Evolutionary conservation across 176 grass and related monocot genomes (phyloP), one percentile per base, ranked within the genome.

Genomic region (Dactylis glomerata): DNA sequence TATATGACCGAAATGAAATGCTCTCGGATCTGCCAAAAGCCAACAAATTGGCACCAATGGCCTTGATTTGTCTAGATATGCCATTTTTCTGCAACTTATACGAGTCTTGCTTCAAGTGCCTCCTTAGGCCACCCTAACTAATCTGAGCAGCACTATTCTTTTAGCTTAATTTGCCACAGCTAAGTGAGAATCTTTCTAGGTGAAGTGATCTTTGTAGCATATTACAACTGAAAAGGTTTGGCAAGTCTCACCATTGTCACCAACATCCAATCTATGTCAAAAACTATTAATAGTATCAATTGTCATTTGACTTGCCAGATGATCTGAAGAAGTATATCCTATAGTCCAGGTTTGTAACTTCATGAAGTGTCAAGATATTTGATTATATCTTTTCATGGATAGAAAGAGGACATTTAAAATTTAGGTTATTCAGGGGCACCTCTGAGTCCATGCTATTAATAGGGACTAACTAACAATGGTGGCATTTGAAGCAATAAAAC

Each of bases 41-140:
- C 30, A 38, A 42, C 4, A 42, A 28, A 78, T 78, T 78, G 10
- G 78, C 44, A 81, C 40, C 19, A 55, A 42, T 65, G 58, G 63
- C 7, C 45, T 85, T 42, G 66, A 32, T 85, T 76, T 76, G 31
- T 55, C 7, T 50, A 78, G 59, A 7, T 80, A 81, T n/a, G 37
- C 8, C 16, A 23, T 61, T 13, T 42, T 72, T 31, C 8, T 78
- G 40, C 26, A 80, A 66, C 13, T 65, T 51, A 49, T 33, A 72
- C 22, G 54, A 20, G 15, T 79, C 64, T 42, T 19, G 54, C 30
- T 52, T 82, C 54, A 58, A 31, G 68, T 11, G 50, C 8, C 13
- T 87, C 57, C 13, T 17, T 63, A 27, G 8, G n/a, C 13, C 41
- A 32, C 7, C 37, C 24, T 17, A 68, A 61, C 80, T 72, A 52